Conservation (phyloP, 495 filamentous ascomycete genomes). For the Tuber calosporum region DNA sequence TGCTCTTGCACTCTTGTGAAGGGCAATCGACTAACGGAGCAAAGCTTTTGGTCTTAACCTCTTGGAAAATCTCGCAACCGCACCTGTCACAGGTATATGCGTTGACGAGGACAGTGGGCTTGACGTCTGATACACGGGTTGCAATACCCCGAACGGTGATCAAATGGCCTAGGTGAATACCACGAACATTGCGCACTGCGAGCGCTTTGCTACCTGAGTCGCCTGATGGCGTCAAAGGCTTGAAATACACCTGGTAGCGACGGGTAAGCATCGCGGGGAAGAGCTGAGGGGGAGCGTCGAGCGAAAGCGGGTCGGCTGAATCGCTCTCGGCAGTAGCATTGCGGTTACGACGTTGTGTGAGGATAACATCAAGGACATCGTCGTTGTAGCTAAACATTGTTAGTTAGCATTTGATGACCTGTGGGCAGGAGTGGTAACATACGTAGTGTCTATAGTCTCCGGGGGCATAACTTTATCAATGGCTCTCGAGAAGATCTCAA, state of each 20-base stretch:
- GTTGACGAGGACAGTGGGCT: conserved; percentile 92
- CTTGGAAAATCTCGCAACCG: conserved; percentile 95
- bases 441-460: conserved; percentile 70
- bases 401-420: conserved; percentile 18
- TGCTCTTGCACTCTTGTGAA: conserved; percentile 77
- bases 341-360: conserved; percentile 78
- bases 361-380: conserved; percentile 92
- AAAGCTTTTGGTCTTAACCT: conserved; percentile 83
- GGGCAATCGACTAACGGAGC: conserved; percentile 76
- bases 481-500: conserved; percentile 81
- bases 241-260: conserved; percentile 91
- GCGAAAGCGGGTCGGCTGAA: conserved; percentile 41
- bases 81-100: conserved; percentile 96
- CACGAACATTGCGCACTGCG: conserved; percentile 84
- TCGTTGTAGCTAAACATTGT: conserved; percentile 67
- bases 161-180: conserved; percentile 82
- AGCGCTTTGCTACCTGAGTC: conserved; percentile 69
- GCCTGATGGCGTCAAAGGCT: conserved; percentile 66
- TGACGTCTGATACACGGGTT: conserved; percentile 93
- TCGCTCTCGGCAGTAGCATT: conserved; percentile 64
- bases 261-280: conserved; percentile 90
- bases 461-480: conserved; percentile 80
- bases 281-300: conserved; percentile 47
- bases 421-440: conserved; percentile 41
- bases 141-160: conserved; percentile 94